phyloP scores from a whole-genome alignment of 805 yeast genomes.

The Tetrapisispora arboricola region DNA sequence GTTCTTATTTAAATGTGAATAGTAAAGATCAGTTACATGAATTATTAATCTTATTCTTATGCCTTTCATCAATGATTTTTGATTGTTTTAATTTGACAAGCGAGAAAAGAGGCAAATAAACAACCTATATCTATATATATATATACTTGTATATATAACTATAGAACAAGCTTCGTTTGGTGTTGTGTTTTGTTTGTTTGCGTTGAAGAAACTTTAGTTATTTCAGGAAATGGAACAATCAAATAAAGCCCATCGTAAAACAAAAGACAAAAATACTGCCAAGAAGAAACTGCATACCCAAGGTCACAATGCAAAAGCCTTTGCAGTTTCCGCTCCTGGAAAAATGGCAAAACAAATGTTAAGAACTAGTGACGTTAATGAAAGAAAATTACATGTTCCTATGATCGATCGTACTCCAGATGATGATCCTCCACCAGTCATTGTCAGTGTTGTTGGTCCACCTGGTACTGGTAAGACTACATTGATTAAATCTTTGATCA shows the following conservation, averaged over 20 bases:
- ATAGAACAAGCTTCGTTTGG: too few species aligned
- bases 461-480: slow-evolving; percentile 98
- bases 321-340: slow-evolving; percentile 75
- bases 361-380: slow-evolving; percentile 72
- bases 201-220: too few species aligned
- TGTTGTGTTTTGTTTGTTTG: too few species aligned
- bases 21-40: too few species aligned
- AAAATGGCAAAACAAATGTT: slow-evolving; percentile 76
- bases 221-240: slow-evolving; percentile 50
- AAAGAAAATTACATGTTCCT: slow-evolving; percentile 85
- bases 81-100: too few species aligned
- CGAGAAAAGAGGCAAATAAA: too few species aligned
- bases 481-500: slow-evolving; percentile 75
- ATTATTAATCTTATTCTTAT: too few species aligned
- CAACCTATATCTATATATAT: too few species aligned
- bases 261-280: slow-evolving; percentile 45
- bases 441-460: slow-evolving; percentile 96
- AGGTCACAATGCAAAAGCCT: slow-evolving; percentile 78
- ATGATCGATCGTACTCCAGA: slow-evolving; percentile 97
- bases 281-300: slow-evolving; percentile 83
- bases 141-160: too few species aligned
- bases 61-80: too few species aligned
- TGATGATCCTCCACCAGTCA: slow-evolving; percentile 93
- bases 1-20: too few species aligned
- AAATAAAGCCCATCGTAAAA: slow-evolving; percentile 76